Percentiles rank a stretch among this genome's conserved stretches.
Evolutionary conservation across 1,139 yeast genomes (phyloP).

Genomic region (Debaryomyces sp.): DNA sequence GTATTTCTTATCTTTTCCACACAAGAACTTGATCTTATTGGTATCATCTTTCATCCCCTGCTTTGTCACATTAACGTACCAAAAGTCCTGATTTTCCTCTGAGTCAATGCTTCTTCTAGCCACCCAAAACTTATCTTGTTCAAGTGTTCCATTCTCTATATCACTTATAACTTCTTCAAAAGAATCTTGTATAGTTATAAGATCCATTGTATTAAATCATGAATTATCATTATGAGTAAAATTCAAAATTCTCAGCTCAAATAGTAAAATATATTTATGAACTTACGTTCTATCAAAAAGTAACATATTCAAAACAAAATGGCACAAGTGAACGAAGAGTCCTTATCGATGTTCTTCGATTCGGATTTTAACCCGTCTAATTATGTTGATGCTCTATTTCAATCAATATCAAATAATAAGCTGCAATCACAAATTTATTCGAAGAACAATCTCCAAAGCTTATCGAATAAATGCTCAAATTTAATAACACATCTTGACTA

Average conservation of each 20-base stretch:
- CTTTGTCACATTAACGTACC: conserved; percentile 16
- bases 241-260: neutral
- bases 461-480: conserved; percentile 34
- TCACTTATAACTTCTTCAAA: conserved; percentile 45
- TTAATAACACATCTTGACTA: conserved; percentile 63
- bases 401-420: conserved; percentile 20
- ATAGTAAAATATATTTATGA: neutral
- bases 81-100: conserved; percentile 24
- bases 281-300: neutral
- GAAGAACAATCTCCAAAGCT: conserved; percentile 25
- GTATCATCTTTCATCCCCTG: conserved; percentile 11
- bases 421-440: conserved; percentile 21
- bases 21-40: conserved; percentile 7
- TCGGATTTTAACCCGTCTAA: conserved; percentile 38
- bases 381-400: conserved; percentile 42
- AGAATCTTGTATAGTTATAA: conserved; percentile 41
- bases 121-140: conserved; percentile 41
- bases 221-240: neutral
- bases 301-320: neutral
- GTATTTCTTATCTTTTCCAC: neutral
- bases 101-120: conserved; percentile 32
- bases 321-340: conserved; percentile 14
- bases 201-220: conserved; percentile 15
- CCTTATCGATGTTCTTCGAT: conserved; percentile 45
- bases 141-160: conserved; percentile 22